phyloP scores from a whole-genome alignment of 176 grass and related monocot genomes.

The Oryza coarctata region DNA sequence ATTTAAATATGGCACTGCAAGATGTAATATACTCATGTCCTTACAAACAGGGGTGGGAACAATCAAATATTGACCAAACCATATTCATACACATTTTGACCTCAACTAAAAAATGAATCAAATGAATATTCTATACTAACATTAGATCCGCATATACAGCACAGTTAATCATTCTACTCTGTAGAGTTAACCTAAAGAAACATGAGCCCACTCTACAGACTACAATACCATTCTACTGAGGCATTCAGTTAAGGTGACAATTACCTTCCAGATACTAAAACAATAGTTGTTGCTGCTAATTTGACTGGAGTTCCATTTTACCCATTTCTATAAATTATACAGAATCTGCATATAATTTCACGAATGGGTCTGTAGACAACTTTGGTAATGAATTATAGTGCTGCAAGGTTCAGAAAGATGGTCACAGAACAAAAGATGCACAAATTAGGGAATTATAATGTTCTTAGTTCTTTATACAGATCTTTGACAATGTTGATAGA shows the following conservation, averaged over 20 bases:
- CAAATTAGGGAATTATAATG: neutral
- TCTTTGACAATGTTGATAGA: neutral
- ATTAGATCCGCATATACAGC: neutral
- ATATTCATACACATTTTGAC: neutral
- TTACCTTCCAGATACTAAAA: neutral
- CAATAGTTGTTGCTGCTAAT: neutral
- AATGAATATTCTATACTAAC: neutral
- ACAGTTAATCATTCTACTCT: neutral
- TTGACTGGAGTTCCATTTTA: too few species aligned
- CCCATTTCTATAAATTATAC: too few species aligned
- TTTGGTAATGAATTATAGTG: neutral
- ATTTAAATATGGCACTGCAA: neutral
- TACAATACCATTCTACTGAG: neutral
- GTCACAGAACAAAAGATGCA: neutral
- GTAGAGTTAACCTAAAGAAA: neutral
- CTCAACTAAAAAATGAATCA: neutral
- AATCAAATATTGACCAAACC: neutral
- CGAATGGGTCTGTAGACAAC: too few species aligned
- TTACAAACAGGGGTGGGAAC: neutral
- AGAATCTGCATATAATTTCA: neutral
- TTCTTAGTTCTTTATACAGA: neutral
- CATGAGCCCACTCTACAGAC: neutral
- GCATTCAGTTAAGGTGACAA: neutral
- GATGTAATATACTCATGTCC: neutral
- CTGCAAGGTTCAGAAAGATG: neutral